Conservation (phyloP, 2,329 filamentous ascomycete genomes). For the Cercospora nicotianae region DNA sequence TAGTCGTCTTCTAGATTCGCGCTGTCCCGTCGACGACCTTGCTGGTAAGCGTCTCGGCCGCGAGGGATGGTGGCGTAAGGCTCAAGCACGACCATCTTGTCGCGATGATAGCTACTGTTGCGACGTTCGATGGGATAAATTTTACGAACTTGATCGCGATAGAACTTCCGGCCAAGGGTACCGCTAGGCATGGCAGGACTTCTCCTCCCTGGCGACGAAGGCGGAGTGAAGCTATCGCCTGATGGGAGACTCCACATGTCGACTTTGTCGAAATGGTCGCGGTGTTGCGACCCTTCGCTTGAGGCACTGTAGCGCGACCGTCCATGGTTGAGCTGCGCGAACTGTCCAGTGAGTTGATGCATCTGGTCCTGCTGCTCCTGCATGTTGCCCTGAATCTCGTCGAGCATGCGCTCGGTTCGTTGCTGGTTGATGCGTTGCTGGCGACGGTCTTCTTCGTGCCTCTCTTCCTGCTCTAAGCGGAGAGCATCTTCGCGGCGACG, state of each 20-base stretch:
- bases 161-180: background rate
- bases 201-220: conserved; percentile 1
- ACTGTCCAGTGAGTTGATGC: conserved; percentile 8
- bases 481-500: conserved; percentile 8
- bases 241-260: conserved; percentile 10
- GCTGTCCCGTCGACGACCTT: background rate
- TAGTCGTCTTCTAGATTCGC: background rate
- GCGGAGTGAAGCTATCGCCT: conserved; percentile 11
- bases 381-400: conserved; percentile 8
- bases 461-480: conserved; percentile 2
- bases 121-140: conserved; percentile 1
- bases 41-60: background rate
- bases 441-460: conserved; percentile 5
- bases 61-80: background rate
- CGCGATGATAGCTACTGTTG: background rate
- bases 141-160: conserved; percentile 2
- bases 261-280: conserved; percentile 9
- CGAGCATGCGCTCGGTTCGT: conserved; percentile 7
- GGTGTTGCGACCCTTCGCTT: conserved; percentile 5
- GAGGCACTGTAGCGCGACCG: conserved; percentile 8
- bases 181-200: conserved; percentile 5
- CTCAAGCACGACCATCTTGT: conserved; percentile 1
- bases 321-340: background rate
- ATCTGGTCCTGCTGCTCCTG: conserved; percentile 8
- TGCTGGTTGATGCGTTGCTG: conserved; percentile 6